Evolutionary conservation across 176 grass and related monocot genomes (phyloP).

Genomic region (Phyllostachys edulis): DNA sequence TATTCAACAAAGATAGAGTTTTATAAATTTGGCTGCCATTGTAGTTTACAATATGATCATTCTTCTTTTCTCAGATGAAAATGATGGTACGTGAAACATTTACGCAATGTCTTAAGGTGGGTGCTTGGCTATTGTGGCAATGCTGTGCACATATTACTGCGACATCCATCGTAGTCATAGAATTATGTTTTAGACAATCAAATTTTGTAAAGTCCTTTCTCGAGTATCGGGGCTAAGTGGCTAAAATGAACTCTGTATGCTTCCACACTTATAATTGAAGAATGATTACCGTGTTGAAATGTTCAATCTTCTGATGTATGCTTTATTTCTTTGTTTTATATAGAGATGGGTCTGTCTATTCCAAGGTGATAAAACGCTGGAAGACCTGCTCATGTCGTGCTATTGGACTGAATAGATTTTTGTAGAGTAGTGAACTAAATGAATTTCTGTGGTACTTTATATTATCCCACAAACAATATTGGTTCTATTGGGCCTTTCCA

Average conservation of each 20-base stretch:
- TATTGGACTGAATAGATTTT: conserved; percentile 47
- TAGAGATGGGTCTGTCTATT: conserved; percentile 89
- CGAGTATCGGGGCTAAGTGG: background rate
- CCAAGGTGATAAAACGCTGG: conserved; percentile 76
- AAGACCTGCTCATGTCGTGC: conserved; percentile 45
- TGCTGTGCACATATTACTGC: conserved; percentile 1
- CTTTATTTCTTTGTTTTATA: conserved; percentile 77
- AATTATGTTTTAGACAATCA: conserved; percentile 24
- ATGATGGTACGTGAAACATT: conserved; percentile 92
- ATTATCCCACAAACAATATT: background rate
- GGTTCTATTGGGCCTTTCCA: background rate
- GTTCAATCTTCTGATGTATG: conserved; percentile 63
- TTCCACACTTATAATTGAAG: conserved; percentile 27
- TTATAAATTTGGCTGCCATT: conserved; percentile 21
- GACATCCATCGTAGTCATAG: conserved; percentile 11
- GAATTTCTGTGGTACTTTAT: background rate
- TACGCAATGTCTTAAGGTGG: conserved; percentile 60
- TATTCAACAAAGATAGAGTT: conserved; percentile 13
- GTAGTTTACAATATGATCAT: conserved; percentile 58
- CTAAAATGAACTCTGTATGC: conserved; percentile 18
- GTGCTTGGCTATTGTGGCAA: conserved; percentile 51
- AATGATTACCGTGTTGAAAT: conserved; percentile 11
- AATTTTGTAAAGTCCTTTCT: conserved; percentile 40
- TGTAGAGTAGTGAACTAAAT: conserved; percentile 49
- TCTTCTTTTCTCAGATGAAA: conserved; percentile 91